Percentiles rank a stretch among this genome's conserved stretches.
Evolutionary conservation across 495 filamentous ascomycete genomes (phyloP).

Genomic region (Collariella sp.): DNA sequence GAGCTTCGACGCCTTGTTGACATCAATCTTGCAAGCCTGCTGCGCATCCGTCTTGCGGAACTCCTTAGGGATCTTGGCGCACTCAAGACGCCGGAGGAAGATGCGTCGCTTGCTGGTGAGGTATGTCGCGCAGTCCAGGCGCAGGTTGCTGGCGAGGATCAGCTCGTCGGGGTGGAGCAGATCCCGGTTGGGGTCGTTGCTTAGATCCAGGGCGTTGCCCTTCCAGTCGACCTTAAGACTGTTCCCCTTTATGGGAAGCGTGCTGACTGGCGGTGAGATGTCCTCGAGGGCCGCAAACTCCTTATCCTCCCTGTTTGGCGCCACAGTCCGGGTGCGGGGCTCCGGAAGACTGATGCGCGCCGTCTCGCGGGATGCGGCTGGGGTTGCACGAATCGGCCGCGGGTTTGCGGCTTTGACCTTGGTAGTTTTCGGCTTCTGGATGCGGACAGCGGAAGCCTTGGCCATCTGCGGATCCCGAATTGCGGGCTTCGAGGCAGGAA

Average conservation of each 20-base stretch:
- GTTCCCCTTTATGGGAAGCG: conserved; percentile 51
- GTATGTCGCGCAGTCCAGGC: conserved; percentile 84
- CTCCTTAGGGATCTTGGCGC: conserved; percentile 64
- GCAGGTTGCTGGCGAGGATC: conserved; percentile 65
- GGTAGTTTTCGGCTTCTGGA: conserved; percentile 28
- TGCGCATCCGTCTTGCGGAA: conserved; percentile 98
- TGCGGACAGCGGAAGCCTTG: conserved; percentile 41
- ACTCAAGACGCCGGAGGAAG: conserved; percentile 67
- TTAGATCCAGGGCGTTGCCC: conserved; percentile 69
- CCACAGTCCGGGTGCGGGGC: conserved; percentile 33
- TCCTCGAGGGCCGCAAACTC: conserved; percentile 74
- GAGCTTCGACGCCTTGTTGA: conserved; percentile 95
- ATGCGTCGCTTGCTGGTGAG: conserved; percentile 92
- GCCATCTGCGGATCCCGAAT: conserved; percentile 25
- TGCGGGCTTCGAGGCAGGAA: conserved; percentile 38
- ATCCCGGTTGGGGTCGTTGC: conserved; percentile 65
- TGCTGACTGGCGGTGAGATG: conserved; percentile 62
- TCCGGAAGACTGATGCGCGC: conserved; percentile 43
- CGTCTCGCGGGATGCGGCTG: conserved; percentile 14
- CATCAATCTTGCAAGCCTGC: conserved; percentile 95
- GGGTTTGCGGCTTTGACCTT: conserved; percentile 17
- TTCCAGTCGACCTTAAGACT: conserved; percentile 84
- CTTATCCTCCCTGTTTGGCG: conserved; percentile 68
- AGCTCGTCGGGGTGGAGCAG: conserved; percentile 76
- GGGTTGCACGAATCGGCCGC: conserved; percentile 27